These are phyloP conservation scores for Asterella californica DNA, from an alignment of 225 moss, liverwort and hornwort genomes.

Conservation along the genomic window DNA sequence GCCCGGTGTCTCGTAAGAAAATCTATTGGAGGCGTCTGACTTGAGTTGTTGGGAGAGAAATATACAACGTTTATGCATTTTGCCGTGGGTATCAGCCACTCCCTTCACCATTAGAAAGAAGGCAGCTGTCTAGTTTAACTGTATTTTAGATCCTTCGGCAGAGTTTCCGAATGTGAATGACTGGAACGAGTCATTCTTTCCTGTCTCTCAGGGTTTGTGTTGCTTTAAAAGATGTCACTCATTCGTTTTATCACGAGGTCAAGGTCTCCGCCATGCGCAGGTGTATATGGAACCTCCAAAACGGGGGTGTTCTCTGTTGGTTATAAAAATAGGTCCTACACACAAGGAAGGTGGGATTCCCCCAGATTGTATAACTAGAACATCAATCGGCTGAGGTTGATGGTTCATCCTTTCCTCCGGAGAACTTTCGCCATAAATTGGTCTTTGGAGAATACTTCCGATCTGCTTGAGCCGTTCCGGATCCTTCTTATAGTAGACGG, in stretches of 20 bases:
- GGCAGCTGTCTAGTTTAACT: neutral
- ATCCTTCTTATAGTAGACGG: no score
- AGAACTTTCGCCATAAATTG: no score
- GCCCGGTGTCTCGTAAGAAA: conserved; percentile 37
- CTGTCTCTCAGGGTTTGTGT: neutral
- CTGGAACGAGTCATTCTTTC: neutral
- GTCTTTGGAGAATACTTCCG: no score
- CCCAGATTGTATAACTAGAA: neutral
- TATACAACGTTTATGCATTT: neutral
- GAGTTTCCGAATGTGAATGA: neutral
- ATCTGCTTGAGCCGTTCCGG: no score
- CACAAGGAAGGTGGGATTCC: neutral
- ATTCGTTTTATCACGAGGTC: neutral
- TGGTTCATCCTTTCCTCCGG: neutral
- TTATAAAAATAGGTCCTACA: neutral
- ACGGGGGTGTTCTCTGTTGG: neutral
- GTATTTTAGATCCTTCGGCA: neutral
- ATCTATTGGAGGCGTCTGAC: neutral
- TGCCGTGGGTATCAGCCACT: neutral
- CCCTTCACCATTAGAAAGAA: neutral
- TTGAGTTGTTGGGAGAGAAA: neutral
- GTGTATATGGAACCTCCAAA: neutral
- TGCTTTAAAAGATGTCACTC: neutral
- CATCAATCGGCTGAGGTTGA: neutral
- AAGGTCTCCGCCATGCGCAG: neutral